phyloP scores from a whole-genome alignment of 2,329 filamentous ascomycete species.

The Botrytis sinoallii region DNA sequence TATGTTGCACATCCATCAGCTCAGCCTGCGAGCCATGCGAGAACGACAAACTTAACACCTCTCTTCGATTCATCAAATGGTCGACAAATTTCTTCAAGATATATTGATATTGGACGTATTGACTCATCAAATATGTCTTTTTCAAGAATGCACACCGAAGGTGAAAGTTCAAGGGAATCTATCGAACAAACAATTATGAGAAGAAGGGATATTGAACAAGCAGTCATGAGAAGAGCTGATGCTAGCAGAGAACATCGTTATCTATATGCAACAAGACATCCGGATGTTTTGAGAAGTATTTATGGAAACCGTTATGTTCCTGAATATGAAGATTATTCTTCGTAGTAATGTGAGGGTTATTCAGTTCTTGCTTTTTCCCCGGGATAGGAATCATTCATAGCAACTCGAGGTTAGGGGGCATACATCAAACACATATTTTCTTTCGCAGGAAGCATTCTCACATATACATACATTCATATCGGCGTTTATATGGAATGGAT shows the following conservation, averaged over 20 bases:
- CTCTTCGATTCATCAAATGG: neutral
- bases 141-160: neutral
- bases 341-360: neutral
- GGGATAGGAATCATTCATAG: neutral
- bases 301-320: neutral
- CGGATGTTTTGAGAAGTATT: neutral
- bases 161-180: neutral
- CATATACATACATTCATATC: neutral
- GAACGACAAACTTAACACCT: neutral
- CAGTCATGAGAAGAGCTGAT: neutral
- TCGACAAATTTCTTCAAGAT: neutral
- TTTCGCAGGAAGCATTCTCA: neutral
- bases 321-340: neutral
- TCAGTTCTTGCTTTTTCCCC: neutral
- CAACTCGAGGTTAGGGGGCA: neutral
- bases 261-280: neutral
- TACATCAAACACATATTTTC: neutral
- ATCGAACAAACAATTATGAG: neutral
- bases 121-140: neutral
- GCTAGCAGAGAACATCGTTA: neutral
- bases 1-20: neutral
- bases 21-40: neutral
- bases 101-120: neutral
- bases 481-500: conserved; percentile 4
- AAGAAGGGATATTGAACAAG: neutral